Evolutionary conservation across 805 yeast genomes (phyloP).

Genomic region (Clavispora asparagi): DNA sequence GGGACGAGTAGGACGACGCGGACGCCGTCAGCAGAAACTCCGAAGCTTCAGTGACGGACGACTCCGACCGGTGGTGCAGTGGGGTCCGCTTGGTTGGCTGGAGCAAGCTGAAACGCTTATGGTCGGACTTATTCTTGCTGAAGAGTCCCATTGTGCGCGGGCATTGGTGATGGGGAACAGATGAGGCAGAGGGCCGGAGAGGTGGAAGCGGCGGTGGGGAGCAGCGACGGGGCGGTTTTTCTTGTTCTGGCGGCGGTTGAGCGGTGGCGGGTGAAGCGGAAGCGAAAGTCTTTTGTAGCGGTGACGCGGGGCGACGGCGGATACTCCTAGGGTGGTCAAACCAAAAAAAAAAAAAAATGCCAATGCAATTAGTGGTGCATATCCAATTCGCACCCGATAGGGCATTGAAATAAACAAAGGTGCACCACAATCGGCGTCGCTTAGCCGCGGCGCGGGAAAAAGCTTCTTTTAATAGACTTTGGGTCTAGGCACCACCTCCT

Average conservation of each 20-base stretch:
- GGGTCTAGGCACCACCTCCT: neutral
- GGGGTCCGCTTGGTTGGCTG: neutral
- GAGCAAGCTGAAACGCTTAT: conserved; percentile 2
- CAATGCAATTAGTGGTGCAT: neutral
- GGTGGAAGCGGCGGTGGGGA: too few relatives aligned
- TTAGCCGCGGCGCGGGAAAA: neutral
- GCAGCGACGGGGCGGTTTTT: too few relatives aligned
- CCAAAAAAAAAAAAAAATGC: neutral
- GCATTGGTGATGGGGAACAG: neutral
- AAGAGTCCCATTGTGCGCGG: conserved; percentile 17
- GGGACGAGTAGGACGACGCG: conserved; percentile 26
- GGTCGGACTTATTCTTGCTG: conserved; percentile 14
- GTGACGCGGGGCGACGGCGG: neutral
- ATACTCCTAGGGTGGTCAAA: neutral
- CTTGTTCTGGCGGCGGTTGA: too few relatives aligned
- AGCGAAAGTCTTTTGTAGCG: neutral
- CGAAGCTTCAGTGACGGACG: conserved; percentile 22
- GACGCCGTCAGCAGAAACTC: conserved; percentile 31
- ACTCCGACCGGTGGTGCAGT: neutral
- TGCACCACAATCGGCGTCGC: neutral
- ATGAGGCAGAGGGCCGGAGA: neutral
- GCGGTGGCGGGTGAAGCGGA: too few relatives aligned
- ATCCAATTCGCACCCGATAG: neutral
- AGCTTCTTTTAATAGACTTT: neutral
- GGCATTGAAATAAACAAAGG: neutral